These are phyloP conservation scores for Marchantia paleacea DNA, from an alignment of 225 moss, liverwort and hornwort genomes.

Conservation along the genomic window DNA sequence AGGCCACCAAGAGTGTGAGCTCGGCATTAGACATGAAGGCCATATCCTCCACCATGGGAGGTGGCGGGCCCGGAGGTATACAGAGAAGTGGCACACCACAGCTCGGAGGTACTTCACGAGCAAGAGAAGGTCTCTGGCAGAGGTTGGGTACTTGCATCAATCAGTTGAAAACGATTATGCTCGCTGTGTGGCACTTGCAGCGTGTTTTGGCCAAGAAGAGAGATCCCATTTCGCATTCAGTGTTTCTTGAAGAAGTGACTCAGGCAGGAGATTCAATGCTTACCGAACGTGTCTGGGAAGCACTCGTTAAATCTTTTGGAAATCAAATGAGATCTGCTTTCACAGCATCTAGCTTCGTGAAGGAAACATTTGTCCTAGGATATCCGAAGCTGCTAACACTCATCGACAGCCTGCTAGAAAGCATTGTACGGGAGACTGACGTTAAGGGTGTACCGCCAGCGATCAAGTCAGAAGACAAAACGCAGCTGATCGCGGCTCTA, in stretches of 20 bases:
- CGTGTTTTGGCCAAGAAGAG: constrained; percentile 95
- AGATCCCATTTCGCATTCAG: constrained; percentile 85
- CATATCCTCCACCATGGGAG: constrained; percentile 82
- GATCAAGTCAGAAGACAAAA: constrained; percentile 74
- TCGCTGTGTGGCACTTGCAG: constrained; percentile 97
- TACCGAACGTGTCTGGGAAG: constrained; percentile 95
- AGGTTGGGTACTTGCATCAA: constrained; percentile 74
- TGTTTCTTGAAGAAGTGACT: constrained; percentile 85
- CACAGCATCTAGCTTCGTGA: constrained; percentile 93
- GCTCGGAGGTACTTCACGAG: constrained; percentile 65
- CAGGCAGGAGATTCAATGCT: constrained; percentile 86
- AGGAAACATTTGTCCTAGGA: constrained; percentile 89
- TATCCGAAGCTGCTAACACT: constrained; percentile 92
- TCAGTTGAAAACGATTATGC: constrained; percentile 75
- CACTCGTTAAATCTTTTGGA: constrained; percentile 79
- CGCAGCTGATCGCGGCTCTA: constrained; percentile 76
- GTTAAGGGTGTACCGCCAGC: constrained; percentile 90
- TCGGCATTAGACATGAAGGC: constrained; percentile 96
- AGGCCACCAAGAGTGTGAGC: constrained; percentile 76
- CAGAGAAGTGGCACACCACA: constrained; percentile 81
- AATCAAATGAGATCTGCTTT: constrained; percentile 96
- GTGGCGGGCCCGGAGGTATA: constrained; percentile 66
- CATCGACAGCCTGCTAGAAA: constrained; percentile 79
- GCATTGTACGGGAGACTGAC: constrained; percentile 72
- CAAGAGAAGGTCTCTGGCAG: constrained; percentile 95